Evolutionary conservation across 129 eudicot species (phyloP), one percentile per base, ranked within the genome.

Genomic region (Helichrysum umbraculigerum): DNA sequence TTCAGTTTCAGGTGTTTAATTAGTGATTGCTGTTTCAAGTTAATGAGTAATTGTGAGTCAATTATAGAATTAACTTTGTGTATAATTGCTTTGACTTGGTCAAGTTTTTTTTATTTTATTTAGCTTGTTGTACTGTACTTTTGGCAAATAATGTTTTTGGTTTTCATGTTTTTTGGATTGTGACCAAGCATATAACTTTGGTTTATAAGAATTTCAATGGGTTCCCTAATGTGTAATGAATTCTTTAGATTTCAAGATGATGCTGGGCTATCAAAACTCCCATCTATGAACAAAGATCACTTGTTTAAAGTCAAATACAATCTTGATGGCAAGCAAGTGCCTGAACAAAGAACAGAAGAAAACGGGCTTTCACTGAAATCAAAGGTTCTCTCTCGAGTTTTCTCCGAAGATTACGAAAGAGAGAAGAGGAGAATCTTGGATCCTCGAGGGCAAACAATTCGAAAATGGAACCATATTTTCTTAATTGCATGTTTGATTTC

Each of bases 401-500:
- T 95, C 79, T 95, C 99, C 0, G 99, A 95, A 78, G 99, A 95
- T 72, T 95, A 91, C 29, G 99, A 89, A 73, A 81, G 93, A 73
- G 96, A 84, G 66, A 85, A 87, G 86, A 87, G 37, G 73, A 91
- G 87, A 82, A 89, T 95, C 35, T 78, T 86, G 74, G 99, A 95
- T 87, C 99, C 99, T 84, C 81, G 99, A 39, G 96, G 97, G 17
- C 84, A 74, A 12, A 62, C 81, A 0, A 81, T 91, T 63, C 87
- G 87, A 68, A 87, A 82, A 85, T 95, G 99, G 99, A 95, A 95
- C 86, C 83, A 86, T 79, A 78, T 87, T 72, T 87, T 95, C 85
- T 84, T 95, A 67, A 81, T 91, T 12, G 93, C 99, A 7, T 89
- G 99, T 88, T 80, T 95, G 72, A 81, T 95, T 64, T 95, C 99